These are phyloP conservation scores for Rhodamnia rubescens DNA, from an alignment of 345 rosid genomes.

Conservation along the genomic window DNA sequence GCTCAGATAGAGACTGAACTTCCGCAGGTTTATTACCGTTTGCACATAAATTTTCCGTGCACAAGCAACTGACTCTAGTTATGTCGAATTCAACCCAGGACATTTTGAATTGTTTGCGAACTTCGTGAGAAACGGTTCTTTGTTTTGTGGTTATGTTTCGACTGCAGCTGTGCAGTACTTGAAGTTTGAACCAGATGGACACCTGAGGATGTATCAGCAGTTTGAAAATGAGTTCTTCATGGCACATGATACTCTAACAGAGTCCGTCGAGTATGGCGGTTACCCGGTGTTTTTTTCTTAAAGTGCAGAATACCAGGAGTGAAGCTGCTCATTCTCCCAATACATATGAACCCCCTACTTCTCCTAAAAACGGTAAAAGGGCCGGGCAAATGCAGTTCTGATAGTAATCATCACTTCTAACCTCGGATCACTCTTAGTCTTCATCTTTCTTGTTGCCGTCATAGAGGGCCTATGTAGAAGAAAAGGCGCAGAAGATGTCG, in stretches of 20 bases:
- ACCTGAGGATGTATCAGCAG: slow-evolving; percentile 9
- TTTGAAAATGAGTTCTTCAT: neutral
- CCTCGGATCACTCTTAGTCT: neutral
- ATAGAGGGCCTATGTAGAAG: neutral
- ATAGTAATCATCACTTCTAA: neutral
- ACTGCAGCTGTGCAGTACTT: neutral
- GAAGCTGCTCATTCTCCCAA: neutral
- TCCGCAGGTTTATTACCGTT: neutral
- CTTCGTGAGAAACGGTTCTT: no score
- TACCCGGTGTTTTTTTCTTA: no score
- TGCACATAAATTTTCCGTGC: neutral
- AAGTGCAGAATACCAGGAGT: no score
- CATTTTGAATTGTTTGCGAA: neutral
- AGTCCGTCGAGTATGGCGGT: no score
- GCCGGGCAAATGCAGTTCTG: neutral
- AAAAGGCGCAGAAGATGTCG: neutral
- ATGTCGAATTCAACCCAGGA: neutral
- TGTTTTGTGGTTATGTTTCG: neutral
- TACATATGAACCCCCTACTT: neutral
- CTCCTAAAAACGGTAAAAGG: neutral
- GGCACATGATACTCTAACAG: neutral
- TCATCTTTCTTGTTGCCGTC: neutral
- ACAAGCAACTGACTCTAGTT: neutral
- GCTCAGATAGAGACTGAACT: slow-evolving; percentile 4
- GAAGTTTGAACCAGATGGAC: slow-evolving; percentile 12